Base-by-base conservation (phyloP, 306 rosid species). In the Ammopiptanthus mongolicus region DNA sequence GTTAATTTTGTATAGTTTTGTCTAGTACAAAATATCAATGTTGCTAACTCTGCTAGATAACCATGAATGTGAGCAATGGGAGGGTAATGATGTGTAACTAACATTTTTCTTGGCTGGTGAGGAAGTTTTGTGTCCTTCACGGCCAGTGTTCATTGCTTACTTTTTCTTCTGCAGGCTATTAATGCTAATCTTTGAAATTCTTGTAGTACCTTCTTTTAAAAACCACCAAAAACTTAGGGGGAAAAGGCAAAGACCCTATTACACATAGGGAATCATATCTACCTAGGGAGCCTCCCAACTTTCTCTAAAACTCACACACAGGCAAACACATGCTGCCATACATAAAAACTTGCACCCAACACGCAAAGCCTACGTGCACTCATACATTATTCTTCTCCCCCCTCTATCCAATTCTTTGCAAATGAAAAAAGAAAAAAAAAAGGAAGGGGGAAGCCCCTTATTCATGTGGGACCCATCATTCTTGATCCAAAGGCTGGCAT, bases 311-410 rank as follows among this genome's bases (percentile, higher is more conserved):
- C 72, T 57, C 78, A 25, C 67, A 48, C 71, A 73, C 77, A 69
- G 46, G 78, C 69, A 75, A 47, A 71, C 79, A 78, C 77, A 69
- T 52, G 78, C 84, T 52, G 78, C 84, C 85, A 71, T 83, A 80
- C 85, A 89, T 86, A 81, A 89, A 89, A 86, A 76, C 85, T 83
- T 77, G 84, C 69, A 17, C 76, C 69, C 85, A 79, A 91, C 95
- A 89, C 95, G 92, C 95, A 91, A 89, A 86, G 81, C 88, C 92
- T 86, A 81, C 88, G 90, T 91, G 83, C 84, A 83, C 88, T 85
- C 96, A 42, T 87, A 46, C 89, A 85, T 85, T 84, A 84, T 87
- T 82, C 89, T 81, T 73, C 73, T 19, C 39, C 53, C 47, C 14
- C 63, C 48, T 9, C 56, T 75, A 69, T 67, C 78, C 76, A 81